These are phyloP conservation scores for Ganoderma lucidum DNA, from an alignment of 1,284 basidiomycete species.

Conservation along the genomic window DNA sequence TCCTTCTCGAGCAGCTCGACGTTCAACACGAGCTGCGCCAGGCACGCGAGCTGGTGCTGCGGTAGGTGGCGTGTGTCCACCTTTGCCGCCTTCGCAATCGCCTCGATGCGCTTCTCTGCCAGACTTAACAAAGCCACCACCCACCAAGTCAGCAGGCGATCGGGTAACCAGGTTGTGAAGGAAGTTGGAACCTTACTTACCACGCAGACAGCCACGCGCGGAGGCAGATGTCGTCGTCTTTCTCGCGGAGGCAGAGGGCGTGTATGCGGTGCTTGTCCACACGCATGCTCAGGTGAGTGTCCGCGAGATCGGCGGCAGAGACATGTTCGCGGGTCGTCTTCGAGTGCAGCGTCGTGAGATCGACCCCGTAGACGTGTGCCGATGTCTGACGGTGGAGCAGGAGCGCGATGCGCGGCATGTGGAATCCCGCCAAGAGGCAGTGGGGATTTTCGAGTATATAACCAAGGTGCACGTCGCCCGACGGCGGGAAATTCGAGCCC, in stretches of 20 bases:
- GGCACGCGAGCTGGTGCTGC: conserved; percentile 27
- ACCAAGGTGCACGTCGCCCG: not conserved
- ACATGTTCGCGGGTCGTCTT: not conserved
- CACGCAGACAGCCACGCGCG: conserved; percentile 22
- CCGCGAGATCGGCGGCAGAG: conserved; percentile 3
- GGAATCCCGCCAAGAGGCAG: conserved; percentile 13
- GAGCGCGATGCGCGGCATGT: conserved; percentile 16
- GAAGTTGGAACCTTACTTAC: no score
- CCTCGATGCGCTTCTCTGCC: not conserved
- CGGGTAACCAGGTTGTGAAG: not conserved
- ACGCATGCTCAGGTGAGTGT: not conserved
- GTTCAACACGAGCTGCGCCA: conserved; percentile 34
- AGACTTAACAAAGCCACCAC: conserved; percentile 5
- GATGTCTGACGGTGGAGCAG: conserved; percentile 17
- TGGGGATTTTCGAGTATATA: conserved; percentile 6
- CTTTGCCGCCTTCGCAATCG: not conserved
- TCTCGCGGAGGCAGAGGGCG: conserved; percentile 14
- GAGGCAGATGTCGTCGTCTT: conserved; percentile 21
- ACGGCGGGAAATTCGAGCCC: not conserved
- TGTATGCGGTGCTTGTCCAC: conserved; percentile 12
- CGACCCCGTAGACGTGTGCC: conserved; percentile 13
- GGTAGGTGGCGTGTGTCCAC: conserved; percentile 14
- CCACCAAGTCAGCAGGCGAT: not conserved
- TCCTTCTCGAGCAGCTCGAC: conserved; percentile 32
- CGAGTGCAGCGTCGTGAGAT: conserved; percentile 13